phyloP scores from a whole-genome alignment of 495 filamentous ascomycete genomes.

The Cercophora newfieldiana region DNA sequence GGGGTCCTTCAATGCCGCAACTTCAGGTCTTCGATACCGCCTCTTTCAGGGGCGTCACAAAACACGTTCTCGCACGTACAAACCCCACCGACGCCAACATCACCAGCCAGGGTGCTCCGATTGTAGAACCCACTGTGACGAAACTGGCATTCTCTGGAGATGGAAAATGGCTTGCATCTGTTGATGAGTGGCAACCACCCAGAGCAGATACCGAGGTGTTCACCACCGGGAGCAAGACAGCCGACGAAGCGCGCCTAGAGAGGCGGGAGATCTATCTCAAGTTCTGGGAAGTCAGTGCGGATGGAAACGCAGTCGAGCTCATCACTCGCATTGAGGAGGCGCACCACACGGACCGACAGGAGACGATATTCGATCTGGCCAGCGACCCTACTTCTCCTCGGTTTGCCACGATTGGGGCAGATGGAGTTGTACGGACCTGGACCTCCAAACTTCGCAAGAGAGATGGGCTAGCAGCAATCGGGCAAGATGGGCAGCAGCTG shows the following conservation, averaged over 20 bases:
- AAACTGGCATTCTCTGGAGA: slow-evolving; percentile 71
- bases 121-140: slow-evolving; percentile 73
- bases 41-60: slow-evolving; percentile 68
- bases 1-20: slow-evolving; percentile 44
- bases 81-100: slow-evolving; percentile 79
- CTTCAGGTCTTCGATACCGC: slow-evolving; percentile 81
- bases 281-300: slow-evolving; percentile 79
- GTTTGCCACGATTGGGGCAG: slow-evolving; percentile 83
- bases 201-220: slow-evolving; percentile 57
- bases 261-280: slow-evolving; percentile 78
- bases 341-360: slow-evolving; percentile 58
- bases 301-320: slow-evolving; percentile 66
- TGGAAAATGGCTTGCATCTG: slow-evolving; percentile 86
- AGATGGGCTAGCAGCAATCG: slow-evolving; percentile 60
- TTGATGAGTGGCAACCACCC: slow-evolving; percentile 85
- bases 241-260: slow-evolving; percentile 43
- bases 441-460: slow-evolving; percentile 62
- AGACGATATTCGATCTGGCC: slow-evolving; percentile 67
- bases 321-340: slow-evolving; percentile 80
- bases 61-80: slow-evolving; percentile 85
- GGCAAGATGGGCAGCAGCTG: slow-evolving; percentile 51
- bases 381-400: slow-evolving; percentile 62
- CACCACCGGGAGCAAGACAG: slow-evolving; percentile 38
- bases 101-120: slow-evolving; percentile 63
- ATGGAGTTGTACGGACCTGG: slow-evolving; percentile 78